A percentile compares a stretch with the other conserved stretches of the same genome.
These are phyloP conservation scores for Oleoguttula mirabilis DNA, from an alignment of 495 filamentous ascomycete genomes.

Conservation along the genomic window DNA sequence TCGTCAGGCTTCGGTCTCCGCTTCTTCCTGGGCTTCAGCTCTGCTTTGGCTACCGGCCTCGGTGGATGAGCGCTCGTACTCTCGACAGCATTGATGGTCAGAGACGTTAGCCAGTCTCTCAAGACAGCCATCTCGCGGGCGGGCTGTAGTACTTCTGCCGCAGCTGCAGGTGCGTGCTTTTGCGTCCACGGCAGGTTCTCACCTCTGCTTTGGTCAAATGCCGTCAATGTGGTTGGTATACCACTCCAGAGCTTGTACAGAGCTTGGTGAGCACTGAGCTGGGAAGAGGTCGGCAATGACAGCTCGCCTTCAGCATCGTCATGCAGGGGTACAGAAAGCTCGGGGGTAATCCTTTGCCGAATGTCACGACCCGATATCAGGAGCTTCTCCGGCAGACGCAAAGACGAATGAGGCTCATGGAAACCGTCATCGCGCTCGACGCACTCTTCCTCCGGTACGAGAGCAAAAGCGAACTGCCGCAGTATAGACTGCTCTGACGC, in stretches of 20 bases:
- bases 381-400: slow-evolving; percentile 22
- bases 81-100: slow-evolving; percentile 63
- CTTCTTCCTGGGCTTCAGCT: slow-evolving; percentile 43
- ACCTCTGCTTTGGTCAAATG: slow-evolving; percentile 69
- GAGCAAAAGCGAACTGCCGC: slow-evolving; percentile 3
- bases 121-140: slow-evolving; percentile 60
- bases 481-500: slow-evolving; percentile 11
- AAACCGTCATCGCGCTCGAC: slow-evolving; percentile 8
- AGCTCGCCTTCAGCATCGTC: neutral
- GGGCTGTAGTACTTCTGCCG: slow-evolving; percentile 63
- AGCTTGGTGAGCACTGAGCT: slow-evolving; percentile 38
- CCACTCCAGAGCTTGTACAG: slow-evolving; percentile 48
- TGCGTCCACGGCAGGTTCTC: slow-evolving; percentile 65
- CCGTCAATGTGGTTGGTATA: slow-evolving; percentile 49
- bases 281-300: neutral
- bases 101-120: slow-evolving; percentile 68
- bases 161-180: slow-evolving; percentile 69
- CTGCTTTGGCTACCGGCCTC: slow-evolving; percentile 22
- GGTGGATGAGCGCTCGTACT: slow-evolving; percentile 30
- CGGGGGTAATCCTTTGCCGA: slow-evolving; percentile 7
- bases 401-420: slow-evolving; percentile 8
- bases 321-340: slow-evolving; percentile 4
- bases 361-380: slow-evolving; percentile 26
- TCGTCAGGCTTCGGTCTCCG: slow-evolving; percentile 55
- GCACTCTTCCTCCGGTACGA: slow-evolving; percentile 4